phyloP scores from a whole-genome alignment of 345 rosid species.

The Camelina hispida region DNA sequence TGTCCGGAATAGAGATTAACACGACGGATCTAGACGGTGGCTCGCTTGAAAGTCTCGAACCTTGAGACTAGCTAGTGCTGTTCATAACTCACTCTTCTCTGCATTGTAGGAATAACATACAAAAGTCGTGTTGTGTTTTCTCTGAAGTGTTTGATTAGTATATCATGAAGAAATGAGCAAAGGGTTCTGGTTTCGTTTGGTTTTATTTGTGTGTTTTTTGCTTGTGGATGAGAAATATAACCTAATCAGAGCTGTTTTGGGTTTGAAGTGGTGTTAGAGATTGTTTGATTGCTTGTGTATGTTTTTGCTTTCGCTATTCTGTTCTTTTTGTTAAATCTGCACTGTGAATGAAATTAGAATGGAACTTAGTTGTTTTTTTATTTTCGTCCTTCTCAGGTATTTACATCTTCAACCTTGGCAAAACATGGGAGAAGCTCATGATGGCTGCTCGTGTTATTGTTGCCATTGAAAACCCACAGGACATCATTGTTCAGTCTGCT shows the following conservation, averaged over 20 bases:
- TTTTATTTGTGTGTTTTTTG: not conserved
- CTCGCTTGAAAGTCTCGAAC: not conserved
- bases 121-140: not conserved
- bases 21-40: conserved; percentile 1
- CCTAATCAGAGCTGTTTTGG: not conserved
- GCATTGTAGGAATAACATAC: not conserved
- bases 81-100: not conserved
- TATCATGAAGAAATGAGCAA: not conserved
- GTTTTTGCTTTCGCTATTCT: too few relatives aligned
- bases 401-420: conserved; percentile 86
- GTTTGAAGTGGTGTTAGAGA: not conserved
- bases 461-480: conserved; percentile 83
- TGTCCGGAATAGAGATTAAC: not conserved
- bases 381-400: conserved; percentile 56
- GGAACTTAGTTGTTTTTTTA: not conserved
- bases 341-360: too few relatives aligned
- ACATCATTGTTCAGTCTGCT: conserved; percentile 95
- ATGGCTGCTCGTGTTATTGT: conserved; percentile 91
- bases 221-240: not conserved
- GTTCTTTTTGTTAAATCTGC: not conserved
- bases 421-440: conserved; percentile 92
- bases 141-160: not conserved
- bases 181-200: not conserved
- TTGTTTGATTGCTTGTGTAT: not conserved
- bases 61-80: not conserved